Evolutionary conservation across 2,329 filamentous ascomycete species (phyloP), one percentile per base, ranked within the genome.

Genomic region (Arthrocladium fulminans): DNA sequence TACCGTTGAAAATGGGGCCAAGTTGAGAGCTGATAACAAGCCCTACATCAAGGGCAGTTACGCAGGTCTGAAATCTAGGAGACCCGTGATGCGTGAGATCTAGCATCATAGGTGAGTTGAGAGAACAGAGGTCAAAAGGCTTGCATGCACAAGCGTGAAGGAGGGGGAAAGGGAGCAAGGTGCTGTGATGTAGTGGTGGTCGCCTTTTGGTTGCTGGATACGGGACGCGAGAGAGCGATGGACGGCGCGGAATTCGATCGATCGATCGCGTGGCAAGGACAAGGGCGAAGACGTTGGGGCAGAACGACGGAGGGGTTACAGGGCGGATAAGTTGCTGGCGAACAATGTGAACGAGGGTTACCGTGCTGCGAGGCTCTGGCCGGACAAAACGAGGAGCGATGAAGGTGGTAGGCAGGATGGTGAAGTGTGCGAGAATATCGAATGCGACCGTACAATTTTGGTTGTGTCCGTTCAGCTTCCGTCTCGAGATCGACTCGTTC

Each of bases 401-500:
- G 32, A 7, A 35, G 32, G 32, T 15, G 32, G 32, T 35, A 35
- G 39, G 39, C 20, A 41, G 39, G 24, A 17, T 23, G n/a, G 41
- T n/a, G 41, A 27, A 27, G 25, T 3, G 27, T 23, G 40, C 24
- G 40, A 38, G 24, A 20, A 25, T 4, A 17, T 4, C 40, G 40
- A 19, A 20, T 20, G 9, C 29, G 40, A 43, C 9, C 22, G 40
- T 20, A 30, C 23, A 29, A 23, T 20, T 25, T 41, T 25, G 20
- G 19, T 30, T 4, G 27, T 17, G 27, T 27, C 12, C 24, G 23
- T 19, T 20, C 8, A 44, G 41, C 41, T 44, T 32, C 27, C 41
- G 41, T 44, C 24, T 44, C 41, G 41, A 30, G 41, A 30, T 44
- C 41, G 41, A 32, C 41, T 44, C 24, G 41, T 32, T 29, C 41